Evolutionary conservation across 352 stramenopile genomes (phyloP), one percentile per base, ranked within the genome.

Genomic region (Pythium plurisporium): DNA sequence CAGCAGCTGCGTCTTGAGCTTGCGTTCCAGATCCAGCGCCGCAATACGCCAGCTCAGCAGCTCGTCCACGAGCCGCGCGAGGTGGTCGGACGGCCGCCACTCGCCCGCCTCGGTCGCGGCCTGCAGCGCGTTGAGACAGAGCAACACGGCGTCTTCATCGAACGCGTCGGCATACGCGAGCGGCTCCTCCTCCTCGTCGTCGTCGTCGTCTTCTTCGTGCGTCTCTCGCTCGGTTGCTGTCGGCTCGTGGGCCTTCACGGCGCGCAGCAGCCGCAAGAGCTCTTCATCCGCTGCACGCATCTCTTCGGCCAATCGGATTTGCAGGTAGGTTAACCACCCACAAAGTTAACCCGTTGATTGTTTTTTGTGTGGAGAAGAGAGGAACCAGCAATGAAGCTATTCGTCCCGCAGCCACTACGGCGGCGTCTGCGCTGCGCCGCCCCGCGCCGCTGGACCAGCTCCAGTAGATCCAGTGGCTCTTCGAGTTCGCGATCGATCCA

Each of bases 101-200:
- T 48, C 36, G 17, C 29, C 5, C 12, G 31, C 48, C 15, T 54
- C 41, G 7, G 33, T 38, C 26, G 57, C 48, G 20, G 47, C 57
- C 29, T 64, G 57, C 12, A 64, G 40, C n/a, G 57, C 57, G n/a
- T 57, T 59, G n/a, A 64, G 48, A 34, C 47, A 64, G 1, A 64
- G 41, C 26, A 59, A 46, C 20, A 64, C 50, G 15, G 47, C 57
- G 49, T 63, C 55, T 8, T 63, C 55, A 23, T 63, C 54, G 27
- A 62, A 62, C 10, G 54, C 54, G 15, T 62, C 45, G 22, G 38
- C 45, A 20, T 63, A 63, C n/a, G 41, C 53, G 2, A 52, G 53
- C 30, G 30, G 15, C 25, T 43, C 4, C 15, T 29, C 29, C 12
- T 43, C 31, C 15, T 41, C 44, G 17, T 53, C 34, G 19, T 55